These are phyloP conservation scores for Arthrinium puccinioides DNA, from an alignment of 2,329 filamentous ascomycete species.

Conservation along the genomic window DNA sequence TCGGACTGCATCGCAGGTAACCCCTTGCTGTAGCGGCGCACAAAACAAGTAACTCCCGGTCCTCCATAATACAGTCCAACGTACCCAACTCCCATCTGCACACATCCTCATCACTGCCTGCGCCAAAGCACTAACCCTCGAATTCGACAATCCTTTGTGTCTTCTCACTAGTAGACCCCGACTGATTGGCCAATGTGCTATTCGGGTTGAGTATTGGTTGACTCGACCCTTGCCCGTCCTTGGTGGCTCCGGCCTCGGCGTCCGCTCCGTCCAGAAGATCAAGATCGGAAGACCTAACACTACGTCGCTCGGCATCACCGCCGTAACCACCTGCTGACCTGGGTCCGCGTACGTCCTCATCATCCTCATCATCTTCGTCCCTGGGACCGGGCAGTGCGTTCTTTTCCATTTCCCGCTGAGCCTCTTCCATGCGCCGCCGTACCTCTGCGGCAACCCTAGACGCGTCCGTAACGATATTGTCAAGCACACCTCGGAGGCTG, in stretches of 20 bases:
- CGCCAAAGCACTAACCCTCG: conserved; percentile 26
- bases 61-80: no score
- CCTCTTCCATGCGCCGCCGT: conserved; percentile 87
- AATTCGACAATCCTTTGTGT: conserved; percentile 38
- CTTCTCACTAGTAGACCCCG: conserved; percentile 16
- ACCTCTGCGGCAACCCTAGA: conserved; percentile 95
- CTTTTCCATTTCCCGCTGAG: conserved; percentile 82
- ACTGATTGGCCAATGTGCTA: conserved; percentile 12
- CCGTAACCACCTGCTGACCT: conserved; percentile 30
- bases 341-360: conserved; percentile 45
- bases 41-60: conserved; percentile 4
- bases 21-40: neutral
- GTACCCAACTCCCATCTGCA: neutral
- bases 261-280: conserved; percentile 70
- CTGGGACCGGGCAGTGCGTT: conserved; percentile 59
- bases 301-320: conserved; percentile 53
- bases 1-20: no score
- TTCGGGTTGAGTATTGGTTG: conserved; percentile 18
- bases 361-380: conserved; percentile 64
- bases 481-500: conserved; percentile 83
- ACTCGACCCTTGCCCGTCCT: conserved; percentile 22
- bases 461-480: conserved; percentile 95
- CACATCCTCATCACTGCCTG: conserved; percentile 1
- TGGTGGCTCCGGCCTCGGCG: conserved; percentile 51
- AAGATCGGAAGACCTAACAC: conserved; percentile 59